Percentiles rank a stretch among this genome's conserved stretches.
phyloP scores from a whole-genome alignment of 371 early-diverging fungal genomes.

The Capillidium heterosporum region DNA sequence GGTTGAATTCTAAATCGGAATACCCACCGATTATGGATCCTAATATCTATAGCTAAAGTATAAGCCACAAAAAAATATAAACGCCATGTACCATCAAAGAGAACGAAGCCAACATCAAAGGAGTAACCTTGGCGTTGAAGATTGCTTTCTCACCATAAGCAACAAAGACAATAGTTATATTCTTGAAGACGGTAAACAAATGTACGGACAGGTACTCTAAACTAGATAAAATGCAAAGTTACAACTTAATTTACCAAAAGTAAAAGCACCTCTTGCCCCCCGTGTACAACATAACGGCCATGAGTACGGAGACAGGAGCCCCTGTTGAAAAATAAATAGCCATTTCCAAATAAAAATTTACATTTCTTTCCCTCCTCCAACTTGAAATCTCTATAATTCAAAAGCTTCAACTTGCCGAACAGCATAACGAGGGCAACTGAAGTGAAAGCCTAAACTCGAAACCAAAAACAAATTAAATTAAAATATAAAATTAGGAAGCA shows the following conservation, averaged over 20 bases:
- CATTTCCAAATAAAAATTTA: constrained; percentile 10
- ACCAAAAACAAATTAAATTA: neutral
- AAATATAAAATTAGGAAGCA: neutral
- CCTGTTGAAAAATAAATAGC: constrained; percentile 28
- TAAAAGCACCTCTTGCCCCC: constrained; percentile 58
- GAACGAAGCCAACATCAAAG: constrained; percentile 70
- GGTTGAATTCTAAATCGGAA: constrained; percentile 39
- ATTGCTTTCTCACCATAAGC: constrained; percentile 84
- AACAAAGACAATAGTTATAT: constrained; percentile 90
- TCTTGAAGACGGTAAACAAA: constrained; percentile 97
- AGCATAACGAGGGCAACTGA: constrained; percentile 17
- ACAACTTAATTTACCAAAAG: neutral
- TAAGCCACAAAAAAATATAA: neutral
- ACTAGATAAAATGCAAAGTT: constrained; percentile 9
- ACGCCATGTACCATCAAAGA: constrained; percentile 47
- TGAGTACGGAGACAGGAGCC: constrained; percentile 71
- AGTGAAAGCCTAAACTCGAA: constrained; percentile 11
- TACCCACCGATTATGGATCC: constrained; percentile 86
- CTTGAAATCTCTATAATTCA: constrained; percentile 13
- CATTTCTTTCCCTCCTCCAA: constrained; percentile 12
- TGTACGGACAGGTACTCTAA: constrained; percentile 86
- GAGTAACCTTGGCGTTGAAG: constrained; percentile 59
- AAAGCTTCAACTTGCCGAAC: constrained; percentile 13
- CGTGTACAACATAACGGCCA: constrained; percentile 94
- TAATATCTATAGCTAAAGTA: constrained; percentile 24